Percentiles rank a stretch among this genome's conserved stretches.
phyloP scores from a whole-genome alignment of 345 rosid species.

The Excoecaria agallocha region DNA sequence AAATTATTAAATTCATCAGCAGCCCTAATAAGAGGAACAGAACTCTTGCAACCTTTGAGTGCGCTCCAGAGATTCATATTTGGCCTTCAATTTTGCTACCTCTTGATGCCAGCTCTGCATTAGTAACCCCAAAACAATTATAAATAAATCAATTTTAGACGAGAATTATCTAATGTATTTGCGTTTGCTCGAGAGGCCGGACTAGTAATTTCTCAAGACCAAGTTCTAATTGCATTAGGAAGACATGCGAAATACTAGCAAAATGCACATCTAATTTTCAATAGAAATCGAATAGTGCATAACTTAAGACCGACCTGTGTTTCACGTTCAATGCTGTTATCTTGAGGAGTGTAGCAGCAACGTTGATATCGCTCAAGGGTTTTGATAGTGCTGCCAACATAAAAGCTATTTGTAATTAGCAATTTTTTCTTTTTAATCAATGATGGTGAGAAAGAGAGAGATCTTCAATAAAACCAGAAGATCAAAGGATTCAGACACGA shows the following conservation, averaged over 20 bases:
- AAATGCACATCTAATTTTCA: no score
- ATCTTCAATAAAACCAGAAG: slow-evolving; percentile 30
- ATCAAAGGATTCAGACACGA: slow-evolving; percentile 20
- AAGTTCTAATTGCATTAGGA: no score
- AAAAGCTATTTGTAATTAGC: no score
- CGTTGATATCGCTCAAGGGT: slow-evolving; percentile 77
- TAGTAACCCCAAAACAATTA: background rate
- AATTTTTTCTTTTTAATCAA: no score
- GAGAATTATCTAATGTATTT: no score
- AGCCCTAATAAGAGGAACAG: background rate
- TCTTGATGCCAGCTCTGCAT: slow-evolving; percentile 78
- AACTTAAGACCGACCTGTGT: slow-evolving; percentile 48
- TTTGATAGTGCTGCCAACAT: slow-evolving; percentile 41
- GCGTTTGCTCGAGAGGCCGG: no score
- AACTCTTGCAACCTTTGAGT: slow-evolving; percentile 58
- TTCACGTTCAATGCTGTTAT: slow-evolving; percentile 52
- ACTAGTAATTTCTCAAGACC: no score
- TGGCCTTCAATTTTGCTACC: slow-evolving; percentile 64
- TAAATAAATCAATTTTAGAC: no score
- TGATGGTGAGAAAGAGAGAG: background rate
- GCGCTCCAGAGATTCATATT: slow-evolving; percentile 75
- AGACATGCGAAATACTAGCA: no score
- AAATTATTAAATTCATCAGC: background rate
- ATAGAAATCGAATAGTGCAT: no score
- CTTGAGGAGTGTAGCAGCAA: slow-evolving; percentile 55